Evolutionary conservation across 805 yeast species (phyloP), one percentile per base, ranked within the genome.

Genomic region (Millerozyma acaciae): DNA sequence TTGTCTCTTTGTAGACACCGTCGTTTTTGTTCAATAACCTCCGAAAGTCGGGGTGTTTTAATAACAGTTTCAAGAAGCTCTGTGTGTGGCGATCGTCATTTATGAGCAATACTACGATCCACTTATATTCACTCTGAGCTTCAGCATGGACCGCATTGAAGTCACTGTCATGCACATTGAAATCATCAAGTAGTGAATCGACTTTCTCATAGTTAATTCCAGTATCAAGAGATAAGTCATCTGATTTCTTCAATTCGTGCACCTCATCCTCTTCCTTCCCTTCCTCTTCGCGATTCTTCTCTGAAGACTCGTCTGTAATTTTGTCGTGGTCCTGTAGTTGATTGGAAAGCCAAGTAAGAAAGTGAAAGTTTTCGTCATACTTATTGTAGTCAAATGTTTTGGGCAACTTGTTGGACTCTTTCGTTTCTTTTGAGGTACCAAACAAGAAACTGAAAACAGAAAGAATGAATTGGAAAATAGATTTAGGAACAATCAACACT

Each of bases 401-500:
- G n/a, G 63, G 59, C 21, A 50, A 45, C 15, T 42, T 41, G 39
- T 51, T 47, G 5, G 44, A 21, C 16, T 27, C 28, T 26, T 28
- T 33, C 40, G 28, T 13, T 13, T n/a, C 21, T 16, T 18, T 18
- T 8, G 32, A 26, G 13, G 28, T 29, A 3, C 61, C 58, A 26
- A 57, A 46, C 7, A 62, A 26, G 29, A 44, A 50, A 26, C 46
- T 48, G 28, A 58, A 39, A 4, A 57, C 45, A 1, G 75, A 65
- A 8, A 64, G 48, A 1, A 75, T 46, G 6, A 75, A 33, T 7
- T 62, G 58, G 30, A 75, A 57, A 6, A 76, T 30, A 1, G 77
- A 44, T 35, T 65, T 70, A 8, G 88, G 89, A 8, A 82, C 53
- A 5, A 80, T 40, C 50, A 80, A 53, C 2, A 82, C 44, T 2